Conservation (phyloP, 768 basidiomycete genomes). For the Rhodocollybia butyracea region DNA sequence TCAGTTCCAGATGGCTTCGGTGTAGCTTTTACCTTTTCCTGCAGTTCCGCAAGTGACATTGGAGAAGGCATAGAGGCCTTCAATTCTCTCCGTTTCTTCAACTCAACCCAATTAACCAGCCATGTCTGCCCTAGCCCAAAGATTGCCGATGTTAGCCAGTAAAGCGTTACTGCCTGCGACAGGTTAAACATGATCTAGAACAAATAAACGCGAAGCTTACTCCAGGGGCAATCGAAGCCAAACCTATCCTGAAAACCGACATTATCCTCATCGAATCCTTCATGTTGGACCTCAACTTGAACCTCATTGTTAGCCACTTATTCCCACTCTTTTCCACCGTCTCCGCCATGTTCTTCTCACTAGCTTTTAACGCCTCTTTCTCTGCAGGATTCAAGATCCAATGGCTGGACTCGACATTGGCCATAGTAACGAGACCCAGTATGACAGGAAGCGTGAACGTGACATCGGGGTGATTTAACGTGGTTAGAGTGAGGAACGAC, state of each 20-base stretch:
- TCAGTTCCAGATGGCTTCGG: neutral
- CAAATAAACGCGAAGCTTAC: slow-evolving; percentile 34
- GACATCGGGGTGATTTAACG: slow-evolving; percentile 67
- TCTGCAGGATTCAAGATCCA: slow-evolving; percentile 68
- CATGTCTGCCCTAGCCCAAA: slow-evolving; percentile 77
- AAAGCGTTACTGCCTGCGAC: slow-evolving; percentile 61
- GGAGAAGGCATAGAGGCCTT: neutral
- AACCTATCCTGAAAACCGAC: slow-evolving; percentile 61
- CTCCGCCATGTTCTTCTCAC: slow-evolving; percentile 45
- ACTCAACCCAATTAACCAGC: slow-evolving; percentile 64
- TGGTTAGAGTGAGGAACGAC: slow-evolving; percentile 70
- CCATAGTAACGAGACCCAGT: slow-evolving; percentile 71
- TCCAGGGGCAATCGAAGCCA: slow-evolving; percentile 69
- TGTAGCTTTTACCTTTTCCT: neutral
- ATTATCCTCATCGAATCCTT: slow-evolving; percentile 48
- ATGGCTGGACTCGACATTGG: slow-evolving; percentile 73
- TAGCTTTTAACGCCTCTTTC: slow-evolving; percentile 44
- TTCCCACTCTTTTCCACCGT: slow-evolving; percentile 38
- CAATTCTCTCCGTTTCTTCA: slow-evolving; percentile 30
- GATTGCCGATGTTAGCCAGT: slow-evolving; percentile 75
- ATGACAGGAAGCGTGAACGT: slow-evolving; percentile 67
- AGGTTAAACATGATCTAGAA: slow-evolving; percentile 8
- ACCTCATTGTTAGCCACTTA: slow-evolving; percentile 43
- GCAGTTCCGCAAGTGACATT: neutral
- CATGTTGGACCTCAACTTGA: slow-evolving; percentile 21